Evolutionary conservation across 768 basidiomycete species (phyloP).

Genomic region (Suillus subaureus): DNA sequence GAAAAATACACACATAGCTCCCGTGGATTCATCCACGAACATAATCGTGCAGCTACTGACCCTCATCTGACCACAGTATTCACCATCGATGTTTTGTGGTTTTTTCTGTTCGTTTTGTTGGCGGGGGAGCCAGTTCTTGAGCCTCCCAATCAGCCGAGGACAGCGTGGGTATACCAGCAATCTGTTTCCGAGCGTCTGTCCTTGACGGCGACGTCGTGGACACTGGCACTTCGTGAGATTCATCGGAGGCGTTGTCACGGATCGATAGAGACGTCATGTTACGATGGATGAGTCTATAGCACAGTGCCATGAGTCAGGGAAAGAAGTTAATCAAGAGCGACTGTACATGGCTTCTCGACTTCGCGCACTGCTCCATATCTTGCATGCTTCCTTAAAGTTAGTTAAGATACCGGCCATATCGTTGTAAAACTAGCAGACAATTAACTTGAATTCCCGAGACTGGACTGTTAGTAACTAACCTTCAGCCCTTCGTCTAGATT

Average conservation of each 20-base stretch:
- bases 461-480: slow-evolving; percentile 39
- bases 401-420: slow-evolving; percentile 73
- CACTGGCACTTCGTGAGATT: neutral
- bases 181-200: slow-evolving; percentile 25
- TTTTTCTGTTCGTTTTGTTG: neutral
- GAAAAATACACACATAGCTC: neutral
- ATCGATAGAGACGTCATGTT: slow-evolving; percentile 35
- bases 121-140: slow-evolving; percentile 51
- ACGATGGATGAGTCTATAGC: slow-evolving; percentile 21
- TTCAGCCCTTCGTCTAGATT: slow-evolving; percentile 91
- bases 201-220: neutral
- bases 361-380: slow-evolving; percentile 71
- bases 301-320: neutral
- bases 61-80: neutral
- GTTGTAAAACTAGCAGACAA: slow-evolving; percentile 78
- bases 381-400: slow-evolving; percentile 76
- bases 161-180: slow-evolving; percentile 47
- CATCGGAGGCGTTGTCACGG: slow-evolving; percentile 20
- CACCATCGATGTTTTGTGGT: slow-evolving; percentile 7
- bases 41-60: neutral
- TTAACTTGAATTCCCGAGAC: neutral
- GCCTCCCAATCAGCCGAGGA: slow-evolving; percentile 56
- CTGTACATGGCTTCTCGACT: slow-evolving; percentile 77
- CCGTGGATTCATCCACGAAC: neutral
- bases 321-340: neutral